These are phyloP conservation scores for Tetracladium setigerum DNA, from an alignment of 495 filamentous ascomycete species.

Conservation along the genomic window DNA sequence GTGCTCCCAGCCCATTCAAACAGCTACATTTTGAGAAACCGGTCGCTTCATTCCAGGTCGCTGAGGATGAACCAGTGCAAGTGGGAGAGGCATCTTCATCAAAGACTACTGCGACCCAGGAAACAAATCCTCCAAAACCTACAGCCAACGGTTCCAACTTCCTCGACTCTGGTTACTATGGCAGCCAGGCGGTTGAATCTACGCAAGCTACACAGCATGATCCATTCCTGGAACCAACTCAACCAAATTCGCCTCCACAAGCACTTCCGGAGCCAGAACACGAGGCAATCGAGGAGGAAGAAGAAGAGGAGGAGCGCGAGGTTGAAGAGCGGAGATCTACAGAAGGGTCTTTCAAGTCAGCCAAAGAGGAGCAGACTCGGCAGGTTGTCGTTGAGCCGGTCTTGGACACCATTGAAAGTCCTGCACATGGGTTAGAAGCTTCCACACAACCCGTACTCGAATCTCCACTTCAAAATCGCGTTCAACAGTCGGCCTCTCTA, in stretches of 20 bases:
- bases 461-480: slow-evolving; percentile 12
- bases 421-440: slow-evolving; percentile 15
- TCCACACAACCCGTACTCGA: slow-evolving; percentile 20
- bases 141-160: slow-evolving; percentile 24
- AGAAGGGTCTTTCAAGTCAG: slow-evolving; percentile 59
- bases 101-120: slow-evolving; percentile 2
- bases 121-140: slow-evolving; percentile 11
- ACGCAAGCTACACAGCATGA: slow-evolving; percentile 8
- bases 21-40: slow-evolving; percentile 19
- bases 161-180: slow-evolving; percentile 80
- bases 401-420: slow-evolving; percentile 3
- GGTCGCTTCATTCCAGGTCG: slow-evolving; percentile 20
- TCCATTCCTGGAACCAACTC: no score
- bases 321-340: slow-evolving; percentile 41
- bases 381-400: slow-evolving; percentile 1
- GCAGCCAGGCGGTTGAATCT: slow-evolving; percentile 40
- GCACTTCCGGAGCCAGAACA: neutral
- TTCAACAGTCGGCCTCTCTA: slow-evolving; percentile 9
- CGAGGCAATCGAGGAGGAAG: neutral
- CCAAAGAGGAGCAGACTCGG: slow-evolving; percentile 46
- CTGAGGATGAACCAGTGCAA: slow-evolving; percentile 16
- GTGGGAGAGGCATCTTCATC: no score
- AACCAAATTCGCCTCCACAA: neutral
- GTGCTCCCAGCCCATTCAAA: slow-evolving; percentile 37
- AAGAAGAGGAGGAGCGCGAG: slow-evolving; percentile 12